Evolutionary conservation across 1,139 yeast genomes (phyloP), one percentile per base, ranked within the genome.

Genomic region (Kodamaea fungicola): DNA sequence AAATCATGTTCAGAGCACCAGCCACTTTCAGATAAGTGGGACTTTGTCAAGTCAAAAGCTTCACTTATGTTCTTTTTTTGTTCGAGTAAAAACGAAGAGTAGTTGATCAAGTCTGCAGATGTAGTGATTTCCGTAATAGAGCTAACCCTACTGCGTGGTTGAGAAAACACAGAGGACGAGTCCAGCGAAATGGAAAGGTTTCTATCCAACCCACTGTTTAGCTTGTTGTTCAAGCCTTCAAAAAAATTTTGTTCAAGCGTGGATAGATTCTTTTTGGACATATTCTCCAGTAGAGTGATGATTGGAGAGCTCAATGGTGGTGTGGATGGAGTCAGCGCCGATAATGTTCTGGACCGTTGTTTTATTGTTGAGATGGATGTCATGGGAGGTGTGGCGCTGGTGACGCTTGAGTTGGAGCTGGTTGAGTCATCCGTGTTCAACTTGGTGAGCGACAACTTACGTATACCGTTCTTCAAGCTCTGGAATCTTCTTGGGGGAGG

Each of bases 1-100:
- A 71, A 59, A 48, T 71, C 76, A 42, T 67, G 67, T 26, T 51
- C 51, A 2, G 74, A 67, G 45, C 74, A 69, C 76, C 76, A 71
- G 2, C 76, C 76, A 36, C 68, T 61, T 30, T 58, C 59, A 22
- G 49, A 41, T 40, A 71, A 57, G 38, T 67, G 56, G 33, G 55
- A 52, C 37, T 54, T 63, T n/a, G 75, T 64, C 19, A 55, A 48
- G 31, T 57, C 64, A 44, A 59, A 71, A 3, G 71, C 70, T 12
- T 63, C 65, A 30, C 52, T 54, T 19, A 64, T 52, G n/a, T 60
- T 51, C 32, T 49, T 50, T 43, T 62, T 63, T 45, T 64, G 69
- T 32, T 54, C 51, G 19, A 47, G 53, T 40, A 67, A 52, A 42
- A 54, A 66, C n/a, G 47, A 41, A 44, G 59, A 55, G 45, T 61